phyloP scores from a whole-genome alignment of 768 basidiomycete genomes.

The Hysterangium stoloniferum region DNA sequence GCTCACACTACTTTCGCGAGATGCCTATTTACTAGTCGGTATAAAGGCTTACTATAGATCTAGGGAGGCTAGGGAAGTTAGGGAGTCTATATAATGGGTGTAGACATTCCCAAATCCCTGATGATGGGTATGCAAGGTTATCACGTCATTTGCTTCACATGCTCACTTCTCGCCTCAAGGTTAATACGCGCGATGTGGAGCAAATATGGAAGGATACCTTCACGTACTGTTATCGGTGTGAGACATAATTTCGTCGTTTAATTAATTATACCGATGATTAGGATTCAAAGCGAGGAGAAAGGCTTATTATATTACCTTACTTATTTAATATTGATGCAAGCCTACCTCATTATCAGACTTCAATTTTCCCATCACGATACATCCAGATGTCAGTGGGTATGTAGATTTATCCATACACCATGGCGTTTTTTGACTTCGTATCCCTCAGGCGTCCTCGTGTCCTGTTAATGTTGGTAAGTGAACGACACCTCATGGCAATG shows the following conservation, averaged over 20 bases:
- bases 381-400: slow-evolving; percentile 68
- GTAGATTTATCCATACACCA: no score
- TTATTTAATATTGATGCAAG: neutral
- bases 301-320: no score
- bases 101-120: no score
- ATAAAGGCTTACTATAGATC: no score
- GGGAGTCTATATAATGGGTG: no score
- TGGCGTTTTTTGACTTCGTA: no score
- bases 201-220: slow-evolving; percentile 74
- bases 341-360: slow-evolving; percentile 28
- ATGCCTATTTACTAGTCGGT: no score
- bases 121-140: no score
- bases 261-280: neutral
- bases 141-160: neutral
- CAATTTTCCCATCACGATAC: slow-evolving; percentile 71
- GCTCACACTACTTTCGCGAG: no score
- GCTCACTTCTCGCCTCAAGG: slow-evolving; percentile 32
- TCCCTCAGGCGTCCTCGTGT: slow-evolving; percentile 54
- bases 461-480: slow-evolving; percentile 58
- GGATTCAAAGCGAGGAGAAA: slow-evolving; percentile 42
- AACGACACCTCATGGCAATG: neutral
- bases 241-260: neutral
- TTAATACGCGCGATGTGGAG: slow-evolving; percentile 58
- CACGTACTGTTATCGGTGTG: slow-evolving; percentile 54
- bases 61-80: no score